Evolutionary conservation across 805 yeast species (phyloP), one percentile per base, ranked within the genome.

Genomic region (Saccharomycopsis amapae): DNA sequence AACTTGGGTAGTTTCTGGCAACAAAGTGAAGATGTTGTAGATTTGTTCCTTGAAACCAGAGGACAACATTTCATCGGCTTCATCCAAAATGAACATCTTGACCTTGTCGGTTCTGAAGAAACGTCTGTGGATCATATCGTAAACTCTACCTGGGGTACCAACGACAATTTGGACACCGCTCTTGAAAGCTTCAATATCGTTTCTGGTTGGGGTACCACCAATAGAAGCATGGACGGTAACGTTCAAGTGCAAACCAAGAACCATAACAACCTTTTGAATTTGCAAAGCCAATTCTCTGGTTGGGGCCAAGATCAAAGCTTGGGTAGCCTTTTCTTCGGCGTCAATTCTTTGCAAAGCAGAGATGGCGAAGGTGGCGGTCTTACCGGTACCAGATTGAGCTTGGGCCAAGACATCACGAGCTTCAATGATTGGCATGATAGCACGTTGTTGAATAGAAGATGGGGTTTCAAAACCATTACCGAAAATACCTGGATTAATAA

Each of bases 311-410:
- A 93, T 82, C 53, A 93, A 71, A 35, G 96, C 96, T 69, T 93
- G 97, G 51, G 87, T 75, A 53, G 84, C 85, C 60, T 79, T 75
- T 53, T 76, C 68, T 53, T 73, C 76, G 47, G 81, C 71, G 57
- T 90, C 95, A 45, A 93, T 76, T 53, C 78, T 85, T 67, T 93
- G 95, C 54, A 93, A 71, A 73, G 88, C 85, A 22, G 96, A 90
- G 55, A 93, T 90, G 53, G 97, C 76, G 73, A 93, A 93, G 40
- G 98, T 93, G 54, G 97, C 98, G 24, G 98, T 93, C 72, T 93
- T 93, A 69, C 98, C 98, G 41, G 98, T 93, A 68, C 98, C 98
- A 31, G 96, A 87, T 70, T 93, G 98, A 49, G 98, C 97, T 71
- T 93, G 98, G 51, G 98, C 98, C 53, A 93, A 79, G 45, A 89